Evolutionary conservation across 2,329 filamentous ascomycete species (phyloP), one percentile per base, ranked within the genome.

Genomic region (Huntiella abstrusa): DNA sequence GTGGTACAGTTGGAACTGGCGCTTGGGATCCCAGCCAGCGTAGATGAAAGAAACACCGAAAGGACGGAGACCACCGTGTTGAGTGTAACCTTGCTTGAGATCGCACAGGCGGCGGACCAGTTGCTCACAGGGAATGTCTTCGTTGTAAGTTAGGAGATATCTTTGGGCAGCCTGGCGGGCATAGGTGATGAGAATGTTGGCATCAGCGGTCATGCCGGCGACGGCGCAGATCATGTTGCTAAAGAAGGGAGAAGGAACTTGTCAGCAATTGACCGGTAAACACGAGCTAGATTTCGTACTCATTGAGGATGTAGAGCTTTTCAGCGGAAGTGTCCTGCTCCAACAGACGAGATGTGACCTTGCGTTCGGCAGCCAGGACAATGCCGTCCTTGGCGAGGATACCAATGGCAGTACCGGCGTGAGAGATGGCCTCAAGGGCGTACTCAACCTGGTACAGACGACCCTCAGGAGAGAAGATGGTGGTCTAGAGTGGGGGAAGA

Each of bases 201-300:
- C 91, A 62, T 98, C 91, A 59, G 91, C 91, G 40, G 87, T 98
- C 88, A 98, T 96, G 60, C 91, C 91, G 57, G 91, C 91, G 51
- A 98, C 91, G 51, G 91, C 91, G 65, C 87, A 95, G 66, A 98
- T 96, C 92, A 98, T 98, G 71, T 98, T 98, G 69, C 88, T 96
- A 47, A 36, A 17, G 17, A 40, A 5, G 17, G 16, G 32, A 43
- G 17, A 34, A 10, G 12, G 34, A 42, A 17, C 6, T 28, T 7
- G 22, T 28, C 22, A 32, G 36, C 32, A 8, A 5, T 12, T 19
- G 16, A 16, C 6, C 33, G 35, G 33, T 49, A 16, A n/a, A 28
- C 13, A 34, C 11, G n/a, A n/a, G 22, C 12, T 32, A 38, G 35
- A 7, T 34, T 22, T 58, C 81, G 52, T 70, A 95, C 88, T 98